Base-by-base conservation (phyloP, 164 flowering plant genomes). In the Platanus orientalis region DNA sequence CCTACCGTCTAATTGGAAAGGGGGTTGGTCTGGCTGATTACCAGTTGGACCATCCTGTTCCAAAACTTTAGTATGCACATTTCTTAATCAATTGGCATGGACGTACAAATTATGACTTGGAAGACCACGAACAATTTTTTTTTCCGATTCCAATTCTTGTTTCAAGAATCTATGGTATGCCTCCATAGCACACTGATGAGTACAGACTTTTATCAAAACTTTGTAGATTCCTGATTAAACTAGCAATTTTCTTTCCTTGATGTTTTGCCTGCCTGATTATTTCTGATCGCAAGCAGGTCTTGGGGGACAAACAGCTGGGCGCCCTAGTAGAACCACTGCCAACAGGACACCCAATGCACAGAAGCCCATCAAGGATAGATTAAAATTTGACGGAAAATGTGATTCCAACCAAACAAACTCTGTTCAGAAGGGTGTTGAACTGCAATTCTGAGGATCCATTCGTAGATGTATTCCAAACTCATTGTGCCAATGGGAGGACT, bases 301-400 rank as follows among this genome's bases (percentile, higher is more conserved):
- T 68, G 79, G 67, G 44, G 21, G 68, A 55, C 84, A 78, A 53
- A 58, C 73, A 14, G 54, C 71, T 19, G 77, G 63, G 61, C 74
- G 57, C 40, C 69, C 68, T 4, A 58, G 53, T 34, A 73, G 63
- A 75, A 62, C 60, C 67, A 55, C 67, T 52, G 63, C 73, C 14
- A 77, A 71, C 70, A 78, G 62, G 57, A 68, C 74, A 32, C 61
- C 79, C 0, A 45, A 59, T 57, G 60, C 78, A 51, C 76, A 73
- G 45, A 80, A 74, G 65, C 63, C 73, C 23, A 36, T 36, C 9
- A 80, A 71, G 75, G 83, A 78, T 54, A 79, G 65, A 53, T 21
- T 75, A 26, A 79, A 75, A 36, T 7, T 50, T 12, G 63, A 67
- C 32, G 68, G 69, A 68, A 69, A 52, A 53, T 71, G 54, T 23